These are phyloP conservation scores for Atkinsonella hypoxylon DNA, from an alignment of 2,329 filamentous ascomycete species.

Conservation along the genomic window DNA sequence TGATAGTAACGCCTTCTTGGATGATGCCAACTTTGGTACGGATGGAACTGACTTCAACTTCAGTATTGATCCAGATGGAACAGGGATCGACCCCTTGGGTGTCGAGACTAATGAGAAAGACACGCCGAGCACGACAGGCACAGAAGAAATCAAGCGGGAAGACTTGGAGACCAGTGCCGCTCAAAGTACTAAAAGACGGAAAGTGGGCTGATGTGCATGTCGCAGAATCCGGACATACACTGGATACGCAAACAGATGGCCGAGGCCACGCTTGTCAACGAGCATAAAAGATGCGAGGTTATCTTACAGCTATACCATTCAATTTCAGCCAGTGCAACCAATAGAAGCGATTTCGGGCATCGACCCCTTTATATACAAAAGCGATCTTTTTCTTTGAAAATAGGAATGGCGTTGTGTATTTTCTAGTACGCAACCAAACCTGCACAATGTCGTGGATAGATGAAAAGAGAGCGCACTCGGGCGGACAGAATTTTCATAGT, in stretches of 20 bases:
- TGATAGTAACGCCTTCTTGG: constrained; percentile 27
- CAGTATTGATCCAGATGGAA: constrained; percentile 27
- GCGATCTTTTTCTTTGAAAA: background rate
- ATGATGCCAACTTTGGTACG: constrained; percentile 26
- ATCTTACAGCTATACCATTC: too few species aligned
- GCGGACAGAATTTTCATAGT: too few species aligned
- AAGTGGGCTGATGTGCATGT: constrained; percentile 16
- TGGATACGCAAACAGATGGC: too few species aligned
- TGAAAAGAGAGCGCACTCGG: background rate
- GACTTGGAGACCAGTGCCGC: constrained; percentile 22
- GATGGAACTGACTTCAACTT: constrained; percentile 41
- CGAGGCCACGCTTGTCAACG: too few species aligned
- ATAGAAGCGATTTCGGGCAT: background rate
- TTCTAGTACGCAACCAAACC: background rate
- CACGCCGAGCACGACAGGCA: constrained; percentile 34
- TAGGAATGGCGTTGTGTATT: background rate
- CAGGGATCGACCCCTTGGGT: background rate
- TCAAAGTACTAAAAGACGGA: constrained; percentile 26
- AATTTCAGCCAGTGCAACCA: background rate
- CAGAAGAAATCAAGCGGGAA: constrained; percentile 37
- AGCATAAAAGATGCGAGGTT: too few species aligned
- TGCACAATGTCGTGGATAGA: background rate
- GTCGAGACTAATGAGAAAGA: constrained; percentile 16
- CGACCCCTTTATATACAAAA: background rate
- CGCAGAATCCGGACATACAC: too few species aligned